Conservation (phyloP, 2,329 filamentous ascomycete species). For the Colletotrichum sp. region DNA sequence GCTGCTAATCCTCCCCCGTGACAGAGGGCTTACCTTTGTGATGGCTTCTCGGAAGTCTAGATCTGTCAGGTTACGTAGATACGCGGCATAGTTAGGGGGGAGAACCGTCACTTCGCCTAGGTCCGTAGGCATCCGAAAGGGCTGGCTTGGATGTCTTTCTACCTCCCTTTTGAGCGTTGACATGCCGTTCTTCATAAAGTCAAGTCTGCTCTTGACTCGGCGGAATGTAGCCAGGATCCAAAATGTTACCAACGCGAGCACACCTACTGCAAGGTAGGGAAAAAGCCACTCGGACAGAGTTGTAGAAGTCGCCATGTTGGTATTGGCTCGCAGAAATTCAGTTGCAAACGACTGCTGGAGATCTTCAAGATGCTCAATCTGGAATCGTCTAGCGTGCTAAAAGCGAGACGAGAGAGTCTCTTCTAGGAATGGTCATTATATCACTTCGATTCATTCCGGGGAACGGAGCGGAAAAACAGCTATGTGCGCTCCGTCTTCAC, state of each 20-base stretch:
- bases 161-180: background rate
- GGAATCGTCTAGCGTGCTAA: fast-evolving
- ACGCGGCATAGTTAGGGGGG: background rate
- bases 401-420: fast-evolving
- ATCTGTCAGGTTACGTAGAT: background rate
- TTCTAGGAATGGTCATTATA: background rate
- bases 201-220: background rate
- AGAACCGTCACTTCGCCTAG: background rate
- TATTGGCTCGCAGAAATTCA: background rate
- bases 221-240: background rate
- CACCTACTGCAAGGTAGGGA: background rate
- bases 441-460: fast-evolving
- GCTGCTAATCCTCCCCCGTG: too few species aligned
- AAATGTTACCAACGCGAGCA: background rate
- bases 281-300: background rate
- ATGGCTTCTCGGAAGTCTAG: background rate
- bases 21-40: background rate
- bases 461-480: fast-evolving
- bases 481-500: background rate
- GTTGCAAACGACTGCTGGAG: background rate
- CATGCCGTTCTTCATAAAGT: background rate
- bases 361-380: background rate
- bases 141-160: background rate
- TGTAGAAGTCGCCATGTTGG: background rate
- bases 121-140: background rate